Base-by-base conservation (phyloP, 139 green algal genomes). In the Zygnema cylindricum region DNA sequence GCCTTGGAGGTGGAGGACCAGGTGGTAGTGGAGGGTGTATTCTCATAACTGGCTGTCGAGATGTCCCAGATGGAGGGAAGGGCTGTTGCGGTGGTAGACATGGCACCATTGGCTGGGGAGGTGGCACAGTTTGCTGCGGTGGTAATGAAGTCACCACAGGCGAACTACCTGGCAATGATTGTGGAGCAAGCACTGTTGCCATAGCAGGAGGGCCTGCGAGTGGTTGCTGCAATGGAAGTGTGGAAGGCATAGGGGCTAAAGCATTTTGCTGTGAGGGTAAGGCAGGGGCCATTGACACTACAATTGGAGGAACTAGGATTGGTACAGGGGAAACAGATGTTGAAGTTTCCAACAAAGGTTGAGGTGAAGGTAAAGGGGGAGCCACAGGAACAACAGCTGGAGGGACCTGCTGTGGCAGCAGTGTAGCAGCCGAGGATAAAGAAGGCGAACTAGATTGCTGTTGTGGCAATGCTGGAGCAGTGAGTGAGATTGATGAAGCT, bases 271-370 rank as follows among this genome's bases (percentile, higher is more conserved):
- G n/a, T n/a, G n/a, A 73, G 57, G 57, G 3, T 25, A 54, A 16
- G 42, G 77, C 16, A 85, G 11, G 3, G 77, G 11, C 49, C 7
- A 41, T 7, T 7, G 3, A 7, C 82, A 54, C 77, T 41, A 54
- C 11, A 11, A 85, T 85, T 25, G 77, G 54, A 85, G 77, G 77
- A 54, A 54, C 3, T n/a, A n/a, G n/a, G n/a, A n/a, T n/a, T n/a
- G n/a, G n/a, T n/a, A n/a, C n/a, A n/a, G n/a, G n/a, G n/a, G n/a
- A n/a, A n/a, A n/a, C n/a, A n/a, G n/a, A n/a, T n/a, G n/a, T n/a
- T n/a, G n/a, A n/a, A n/a, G n/a, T n/a, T n/a, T n/a, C n/a, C n/a
- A n/a, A n/a, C n/a, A n/a, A n/a, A 16, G 77, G 49, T 25, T 49
- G 11, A 82, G 16, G 3, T 49, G 11, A 25, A 73, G 57, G 57